Evolutionary conservation across 2,329 filamentous ascomycete genomes (phyloP).

Genomic region (Grosmannia penicillata): DNA sequence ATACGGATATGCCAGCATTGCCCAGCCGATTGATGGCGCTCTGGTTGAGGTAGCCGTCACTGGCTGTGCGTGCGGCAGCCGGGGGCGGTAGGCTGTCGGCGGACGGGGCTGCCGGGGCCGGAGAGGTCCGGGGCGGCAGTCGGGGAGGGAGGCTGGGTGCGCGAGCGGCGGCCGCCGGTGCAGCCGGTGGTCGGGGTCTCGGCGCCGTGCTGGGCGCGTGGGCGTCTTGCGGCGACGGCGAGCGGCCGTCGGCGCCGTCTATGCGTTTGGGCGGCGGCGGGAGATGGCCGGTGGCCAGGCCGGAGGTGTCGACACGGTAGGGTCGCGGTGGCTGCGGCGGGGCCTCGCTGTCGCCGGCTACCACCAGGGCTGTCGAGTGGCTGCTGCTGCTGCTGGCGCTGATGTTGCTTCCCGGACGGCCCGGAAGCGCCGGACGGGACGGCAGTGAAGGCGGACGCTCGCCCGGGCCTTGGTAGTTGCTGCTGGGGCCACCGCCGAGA

Average conservation of each 20-base stretch:
- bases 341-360: constrained; percentile 16
- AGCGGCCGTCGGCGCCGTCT: constrained; percentile 22
- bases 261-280: constrained; percentile 53
- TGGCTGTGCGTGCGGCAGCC: neutral
- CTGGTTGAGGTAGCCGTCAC: constrained; percentile 27
- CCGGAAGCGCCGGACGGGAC: neutral
- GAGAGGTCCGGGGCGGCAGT: constrained; percentile 17
- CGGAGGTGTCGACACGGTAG: constrained; percentile 56
- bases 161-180: neutral
- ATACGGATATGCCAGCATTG: constrained; percentile 63
- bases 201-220: constrained; percentile 24
- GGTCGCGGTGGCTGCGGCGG: constrained; percentile 41
- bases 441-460: constrained; percentile 10
- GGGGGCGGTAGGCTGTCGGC: neutral
- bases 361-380: constrained; percentile 2
- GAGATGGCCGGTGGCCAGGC: constrained; percentile 51
- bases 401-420: constrained; percentile 9
- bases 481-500: constrained; percentile 17
- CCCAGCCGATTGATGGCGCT: constrained; percentile 52
- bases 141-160: constrained; percentile 22
- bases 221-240: constrained; percentile 32
- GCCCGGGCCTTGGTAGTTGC: neutral
- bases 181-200: constrained; percentile 9
- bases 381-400: constrained; percentile 5
- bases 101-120: neutral